Evolutionary conservation across 1,284 basidiomycete genomes (phyloP).

Genomic region (Cutaneotrichosporon sp.): DNA sequence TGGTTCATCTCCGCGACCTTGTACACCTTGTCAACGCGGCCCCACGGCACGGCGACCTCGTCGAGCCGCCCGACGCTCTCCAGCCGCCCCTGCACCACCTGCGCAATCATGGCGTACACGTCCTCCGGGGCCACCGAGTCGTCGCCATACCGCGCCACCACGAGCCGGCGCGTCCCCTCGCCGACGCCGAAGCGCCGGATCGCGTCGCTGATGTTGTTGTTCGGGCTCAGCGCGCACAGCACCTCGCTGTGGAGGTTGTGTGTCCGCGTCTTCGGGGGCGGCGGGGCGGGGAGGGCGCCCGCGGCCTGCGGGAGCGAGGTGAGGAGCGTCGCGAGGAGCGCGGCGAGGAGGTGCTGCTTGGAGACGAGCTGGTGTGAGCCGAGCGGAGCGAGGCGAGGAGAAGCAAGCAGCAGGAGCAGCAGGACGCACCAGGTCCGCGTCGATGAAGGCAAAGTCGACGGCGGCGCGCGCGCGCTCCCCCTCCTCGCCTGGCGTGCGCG

Average conservation of each 20-base stretch:
- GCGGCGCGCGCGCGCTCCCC: conserved; percentile 70
- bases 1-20: conserved; percentile 63
- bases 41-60: conserved; percentile 59
- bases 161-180: conserved; percentile 64
- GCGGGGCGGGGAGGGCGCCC: conserved; percentile 18
- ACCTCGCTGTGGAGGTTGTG: conserved; percentile 70
- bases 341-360: conserved; percentile 69
- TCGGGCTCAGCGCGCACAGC: conserved; percentile 76
- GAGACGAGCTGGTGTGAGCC: conserved; percentile 42
- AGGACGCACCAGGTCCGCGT: conserved; percentile 62
- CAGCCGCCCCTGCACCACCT: conserved; percentile 56
- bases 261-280: conserved; percentile 34
- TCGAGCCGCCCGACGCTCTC: conserved; percentile 16
- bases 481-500: conserved; percentile 61
- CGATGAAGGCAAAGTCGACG: conserved; percentile 85
- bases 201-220: conserved; percentile 85
- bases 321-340: conserved; percentile 74
- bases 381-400: background rate
- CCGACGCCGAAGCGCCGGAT: conserved; percentile 80
- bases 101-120: conserved; percentile 61
- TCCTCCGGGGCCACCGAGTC: conserved; percentile 16
- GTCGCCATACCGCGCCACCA: conserved; percentile 68
- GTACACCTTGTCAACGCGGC: conserved; percentile 72
- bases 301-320: conserved; percentile 55
- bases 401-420: background rate